phyloP scores from a whole-genome alignment of 2,329 filamentous ascomycete species.

The Aspergillus niger region DNA sequence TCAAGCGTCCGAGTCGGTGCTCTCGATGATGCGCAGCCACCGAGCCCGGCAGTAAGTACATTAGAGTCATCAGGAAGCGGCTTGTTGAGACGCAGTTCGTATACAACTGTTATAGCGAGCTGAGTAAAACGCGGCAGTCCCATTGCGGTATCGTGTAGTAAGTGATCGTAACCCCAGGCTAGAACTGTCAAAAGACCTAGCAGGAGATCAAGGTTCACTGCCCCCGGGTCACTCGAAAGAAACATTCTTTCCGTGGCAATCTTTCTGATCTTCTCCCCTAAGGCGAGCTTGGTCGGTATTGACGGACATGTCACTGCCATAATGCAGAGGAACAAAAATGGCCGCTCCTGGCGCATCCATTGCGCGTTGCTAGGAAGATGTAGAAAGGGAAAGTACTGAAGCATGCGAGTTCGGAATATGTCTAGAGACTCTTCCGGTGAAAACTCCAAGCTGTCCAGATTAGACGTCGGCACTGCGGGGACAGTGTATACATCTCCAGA shows the following conservation, averaged over 20 bases:
- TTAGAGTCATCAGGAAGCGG: background rate
- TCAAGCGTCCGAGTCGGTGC: background rate
- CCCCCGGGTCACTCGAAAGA: background rate
- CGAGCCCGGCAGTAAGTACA: background rate
- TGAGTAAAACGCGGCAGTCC: background rate
- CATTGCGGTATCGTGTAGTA: background rate
- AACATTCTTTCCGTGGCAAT: background rate
- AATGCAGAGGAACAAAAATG: background rate
- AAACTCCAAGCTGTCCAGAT: background rate
- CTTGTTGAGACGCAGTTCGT: background rate
- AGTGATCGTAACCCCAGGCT: background rate
- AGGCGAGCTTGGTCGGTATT: background rate
- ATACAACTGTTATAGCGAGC: background rate
- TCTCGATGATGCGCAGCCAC: background rate
- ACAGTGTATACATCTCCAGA: background rate
- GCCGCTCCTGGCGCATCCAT: background rate
- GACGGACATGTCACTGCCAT: background rate
- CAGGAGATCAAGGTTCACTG: background rate
- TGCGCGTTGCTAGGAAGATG: background rate
- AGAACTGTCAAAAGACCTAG: background rate
- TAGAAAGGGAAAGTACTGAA: background rate
- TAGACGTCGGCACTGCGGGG: background rate
- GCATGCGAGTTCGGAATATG: background rate
- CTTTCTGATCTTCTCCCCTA: background rate
- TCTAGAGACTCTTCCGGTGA: background rate